Conservation (phyloP, 768 basidiomycete genomes). For the Hortiboletus flavorubellus region DNA sequence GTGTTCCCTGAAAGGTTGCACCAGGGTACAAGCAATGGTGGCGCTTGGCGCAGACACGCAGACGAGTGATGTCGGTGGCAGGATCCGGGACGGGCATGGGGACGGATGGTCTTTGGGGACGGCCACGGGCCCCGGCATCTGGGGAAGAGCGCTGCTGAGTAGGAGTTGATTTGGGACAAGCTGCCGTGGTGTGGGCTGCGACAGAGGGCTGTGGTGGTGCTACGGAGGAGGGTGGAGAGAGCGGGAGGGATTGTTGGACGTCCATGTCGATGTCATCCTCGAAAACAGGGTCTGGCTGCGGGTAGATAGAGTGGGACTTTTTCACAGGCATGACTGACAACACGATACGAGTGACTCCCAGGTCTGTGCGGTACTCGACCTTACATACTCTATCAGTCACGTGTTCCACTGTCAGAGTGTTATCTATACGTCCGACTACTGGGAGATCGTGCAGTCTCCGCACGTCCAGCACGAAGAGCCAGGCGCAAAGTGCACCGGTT, state of each 20-base stretch:
- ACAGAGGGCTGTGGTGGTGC: conserved; percentile 9
- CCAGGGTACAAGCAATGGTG: conserved; percentile 87
- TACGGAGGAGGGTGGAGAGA: neutral
- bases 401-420: neutral
- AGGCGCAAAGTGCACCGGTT: neutral
- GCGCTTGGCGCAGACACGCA: conserved; percentile 67
- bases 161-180: conserved; percentile 7
- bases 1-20: conserved; percentile 84
- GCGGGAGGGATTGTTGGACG: neutral
- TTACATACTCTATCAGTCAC: conserved; percentile 16
- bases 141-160: conserved; percentile 21
- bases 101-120: conserved; percentile 6
- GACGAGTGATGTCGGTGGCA: conserved; percentile 68
- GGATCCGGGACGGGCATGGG: conserved; percentile 43
- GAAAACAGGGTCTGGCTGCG: conserved; percentile 26
- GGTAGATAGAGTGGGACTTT: conserved; percentile 14
- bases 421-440: neutral
- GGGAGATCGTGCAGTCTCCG: neutral
- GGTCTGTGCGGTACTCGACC: conserved; percentile 12
- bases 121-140: conserved; percentile 6
- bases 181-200: conserved; percentile 15
- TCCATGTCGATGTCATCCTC: conserved; percentile 39
- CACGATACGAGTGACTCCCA: conserved; percentile 11
- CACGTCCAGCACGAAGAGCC: neutral
- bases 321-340: conserved; percentile 25